Conservation (phyloP, 1,284 basidiomycete genomes). For the Chalciporus sp. region DNA sequence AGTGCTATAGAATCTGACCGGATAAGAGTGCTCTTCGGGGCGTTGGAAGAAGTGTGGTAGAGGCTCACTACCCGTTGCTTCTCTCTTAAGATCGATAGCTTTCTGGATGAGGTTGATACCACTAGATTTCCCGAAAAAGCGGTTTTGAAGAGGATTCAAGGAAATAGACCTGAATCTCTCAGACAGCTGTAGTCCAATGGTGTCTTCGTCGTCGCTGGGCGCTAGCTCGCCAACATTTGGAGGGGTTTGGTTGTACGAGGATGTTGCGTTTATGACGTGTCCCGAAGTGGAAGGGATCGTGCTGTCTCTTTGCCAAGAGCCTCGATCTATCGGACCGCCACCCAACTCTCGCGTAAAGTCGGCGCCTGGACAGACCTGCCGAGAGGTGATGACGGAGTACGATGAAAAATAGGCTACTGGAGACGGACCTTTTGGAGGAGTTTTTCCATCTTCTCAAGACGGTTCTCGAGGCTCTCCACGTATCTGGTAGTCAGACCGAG, state of each 20-base stretch:
- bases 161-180: conserved; percentile 24
- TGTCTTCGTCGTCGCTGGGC: conserved; percentile 39
- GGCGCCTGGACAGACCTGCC: conserved; percentile 51
- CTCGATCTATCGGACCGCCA: conserved; percentile 23
- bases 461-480: conserved; percentile 71
- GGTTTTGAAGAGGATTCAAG: conserved; percentile 37
- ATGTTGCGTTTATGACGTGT: conserved; percentile 15
- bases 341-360: conserved; percentile 53
- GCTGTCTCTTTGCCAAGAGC: conserved; percentile 43
- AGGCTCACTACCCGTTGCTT: conserved; percentile 44
- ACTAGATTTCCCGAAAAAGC: conserved; percentile 77
- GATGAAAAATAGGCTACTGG: neutral
- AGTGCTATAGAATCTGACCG: conserved; percentile 33
- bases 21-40: conserved; percentile 36
- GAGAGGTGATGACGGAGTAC: neutral
- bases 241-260: conserved; percentile 9
- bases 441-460: conserved; percentile 71
- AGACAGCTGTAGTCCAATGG: conserved; percentile 24
- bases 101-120: conserved; percentile 65
- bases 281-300: conserved; percentile 14
- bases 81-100: conserved; percentile 67
- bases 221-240: conserved; percentile 27
- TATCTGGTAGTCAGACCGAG: conserved; percentile 46
- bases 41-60: neutral
- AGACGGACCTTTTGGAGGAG: conserved; percentile 55